Evolutionary conservation across 2,329 filamentous ascomycete species (phyloP).

Genomic region (Aureobasidium melanogenum): DNA sequence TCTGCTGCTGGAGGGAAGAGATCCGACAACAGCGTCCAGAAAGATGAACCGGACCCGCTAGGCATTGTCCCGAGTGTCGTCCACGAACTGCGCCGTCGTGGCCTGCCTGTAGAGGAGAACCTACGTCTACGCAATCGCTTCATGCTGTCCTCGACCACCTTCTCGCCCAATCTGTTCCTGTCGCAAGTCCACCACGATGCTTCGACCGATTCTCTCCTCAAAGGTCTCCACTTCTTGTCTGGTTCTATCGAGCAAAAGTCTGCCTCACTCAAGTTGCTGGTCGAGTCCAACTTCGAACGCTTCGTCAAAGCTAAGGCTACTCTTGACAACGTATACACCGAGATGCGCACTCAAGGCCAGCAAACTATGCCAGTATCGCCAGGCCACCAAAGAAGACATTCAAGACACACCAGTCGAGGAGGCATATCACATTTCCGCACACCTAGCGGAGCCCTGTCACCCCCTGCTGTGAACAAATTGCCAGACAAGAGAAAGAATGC

Average conservation of each 20-base stretch:
- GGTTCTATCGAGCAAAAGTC: conserved; percentile 96
- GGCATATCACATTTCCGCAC: conserved; percentile 29
- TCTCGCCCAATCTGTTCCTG: conserved; percentile 84
- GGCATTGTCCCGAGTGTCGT: conserved; percentile 85
- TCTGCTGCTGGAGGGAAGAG: conserved; percentile 55
- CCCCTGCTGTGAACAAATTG: conserved; percentile 26
- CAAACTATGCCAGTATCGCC: conserved; percentile 14
- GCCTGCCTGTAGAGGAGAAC: conserved; percentile 78
- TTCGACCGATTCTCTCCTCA: conserved; percentile 70
- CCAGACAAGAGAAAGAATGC: conserved; percentile 75
- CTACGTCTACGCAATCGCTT: conserved; percentile 67
- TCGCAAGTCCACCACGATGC: conserved; percentile 84
- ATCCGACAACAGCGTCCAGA: conserved; percentile 71
- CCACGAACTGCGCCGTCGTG: conserved; percentile 63
- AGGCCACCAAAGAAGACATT: conserved; percentile 40
- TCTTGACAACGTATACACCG: conserved; percentile 96
- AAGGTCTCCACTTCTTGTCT: conserved; percentile 77
- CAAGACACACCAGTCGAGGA: conserved; percentile 59
- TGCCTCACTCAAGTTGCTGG: conserved; percentile 87
- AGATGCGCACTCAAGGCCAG: conserved; percentile 72
- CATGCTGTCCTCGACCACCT: conserved; percentile 88
- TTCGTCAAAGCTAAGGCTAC: conserved; percentile 97
- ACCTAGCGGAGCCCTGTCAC: conserved; percentile 27
- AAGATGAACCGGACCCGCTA: conserved; percentile 86
- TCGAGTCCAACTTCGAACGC: conserved; percentile 96